A percentile compares a stretch with the other conserved stretches of the same genome.
phyloP scores from a whole-genome alignment of 345 rosid species.

The Bruguiera gymnorhiza region DNA sequence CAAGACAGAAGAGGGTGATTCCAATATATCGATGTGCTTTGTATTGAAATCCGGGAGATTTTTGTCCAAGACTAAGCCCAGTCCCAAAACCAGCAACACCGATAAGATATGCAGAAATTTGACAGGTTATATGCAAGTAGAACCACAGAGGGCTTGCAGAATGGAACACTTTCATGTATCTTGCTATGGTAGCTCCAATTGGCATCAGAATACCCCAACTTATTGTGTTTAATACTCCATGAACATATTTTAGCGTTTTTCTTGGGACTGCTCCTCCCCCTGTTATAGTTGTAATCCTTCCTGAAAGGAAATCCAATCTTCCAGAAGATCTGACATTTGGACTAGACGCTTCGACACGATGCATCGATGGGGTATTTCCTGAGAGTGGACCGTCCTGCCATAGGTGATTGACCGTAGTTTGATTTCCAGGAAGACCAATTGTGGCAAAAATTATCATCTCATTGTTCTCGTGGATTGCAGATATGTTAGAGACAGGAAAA shows the following conservation, averaged over 20 bases:
- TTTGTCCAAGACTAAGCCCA: slow-evolving; percentile 20
- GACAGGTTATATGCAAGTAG: slow-evolving; percentile 28
- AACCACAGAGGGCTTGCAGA: slow-evolving; percentile 35
- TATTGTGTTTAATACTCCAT: slow-evolving; percentile 32
- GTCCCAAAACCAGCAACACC: slow-evolving; percentile 30
- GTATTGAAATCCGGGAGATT: slow-evolving; percentile 1
- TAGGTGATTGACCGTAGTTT: not conserved
- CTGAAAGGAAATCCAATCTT: not conserved
- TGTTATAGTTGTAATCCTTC: not conserved
- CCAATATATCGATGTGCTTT: slow-evolving; percentile 28
- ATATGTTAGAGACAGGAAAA: not conserved
- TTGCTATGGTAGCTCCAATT: slow-evolving; percentile 28
- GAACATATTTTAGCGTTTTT: not conserved
- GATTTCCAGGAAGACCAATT: not conserved
- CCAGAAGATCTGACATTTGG: slow-evolving; percentile 1
- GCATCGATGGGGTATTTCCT: not conserved
- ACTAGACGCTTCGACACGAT: not conserved
- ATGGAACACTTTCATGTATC: slow-evolving; percentile 31
- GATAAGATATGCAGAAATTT: slow-evolving; percentile 21
- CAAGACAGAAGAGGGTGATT: slow-evolving; percentile 21
- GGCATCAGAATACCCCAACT: slow-evolving; percentile 39
- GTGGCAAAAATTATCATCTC: slow-evolving; percentile 1
- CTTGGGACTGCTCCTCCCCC: not conserved
- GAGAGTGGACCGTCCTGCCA: not conserved
- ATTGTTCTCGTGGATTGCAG: not conserved